Evolutionary conservation across 208 protist genomes (phyloP).

Genomic region (Sergeia podlipaevii): DNA sequence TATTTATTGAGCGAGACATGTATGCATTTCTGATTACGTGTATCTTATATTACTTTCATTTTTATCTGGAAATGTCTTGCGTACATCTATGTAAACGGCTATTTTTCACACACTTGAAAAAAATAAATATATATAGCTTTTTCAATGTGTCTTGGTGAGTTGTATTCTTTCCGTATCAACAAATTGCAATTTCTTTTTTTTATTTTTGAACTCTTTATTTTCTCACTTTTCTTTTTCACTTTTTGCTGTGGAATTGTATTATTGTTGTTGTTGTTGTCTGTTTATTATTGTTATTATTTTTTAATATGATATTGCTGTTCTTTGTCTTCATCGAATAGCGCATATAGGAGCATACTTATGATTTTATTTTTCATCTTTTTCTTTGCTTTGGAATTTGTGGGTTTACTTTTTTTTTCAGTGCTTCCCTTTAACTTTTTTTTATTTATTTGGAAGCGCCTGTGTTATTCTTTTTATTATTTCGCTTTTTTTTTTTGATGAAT

Average conservation of each 20-base stretch:
- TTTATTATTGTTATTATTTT: neutral
- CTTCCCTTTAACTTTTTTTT: neutral
- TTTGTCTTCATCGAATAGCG: slow-evolving; percentile 2
- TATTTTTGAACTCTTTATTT: slow-evolving; percentile 2
- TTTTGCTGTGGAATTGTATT: slow-evolving; percentile 1
- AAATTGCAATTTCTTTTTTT: neutral
- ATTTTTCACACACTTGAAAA: no score
- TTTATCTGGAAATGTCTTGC: no score
- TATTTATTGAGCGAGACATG: no score
- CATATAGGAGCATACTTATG: neutral
- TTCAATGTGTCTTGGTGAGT: no score
- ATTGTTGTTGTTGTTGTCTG: slow-evolving; percentile 1
- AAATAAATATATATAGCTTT: no score
- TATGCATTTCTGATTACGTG: neutral
- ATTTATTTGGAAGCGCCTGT: neutral
- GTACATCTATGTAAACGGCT: no score
- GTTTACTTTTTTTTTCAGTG: neutral
- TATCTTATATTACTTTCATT: slow-evolving; percentile 17
- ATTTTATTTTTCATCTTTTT: slow-evolving; percentile 5
- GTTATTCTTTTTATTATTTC: neutral
- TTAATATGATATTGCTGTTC: neutral
- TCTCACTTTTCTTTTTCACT: neutral
- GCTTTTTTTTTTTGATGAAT: slow-evolving; percentile 1
- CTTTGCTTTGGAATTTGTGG: neutral
- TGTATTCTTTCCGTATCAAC: no score